phyloP scores from a whole-genome alignment of 202 grass and related monocot genomes.

The Cymbopogon flexuosus region DNA sequence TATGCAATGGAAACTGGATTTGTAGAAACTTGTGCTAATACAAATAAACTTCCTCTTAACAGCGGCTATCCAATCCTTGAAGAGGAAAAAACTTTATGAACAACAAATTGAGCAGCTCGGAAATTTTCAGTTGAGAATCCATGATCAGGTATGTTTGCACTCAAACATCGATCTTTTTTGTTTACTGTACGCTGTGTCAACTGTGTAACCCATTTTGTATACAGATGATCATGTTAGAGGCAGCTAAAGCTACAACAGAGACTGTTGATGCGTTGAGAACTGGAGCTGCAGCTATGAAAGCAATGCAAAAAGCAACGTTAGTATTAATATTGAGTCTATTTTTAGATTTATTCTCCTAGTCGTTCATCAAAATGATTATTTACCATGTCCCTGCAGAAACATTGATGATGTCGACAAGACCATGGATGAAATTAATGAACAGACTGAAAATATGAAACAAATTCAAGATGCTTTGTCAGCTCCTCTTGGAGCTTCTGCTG shows the following conservation, averaged over 20 bases:
- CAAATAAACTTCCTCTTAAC: neutral
- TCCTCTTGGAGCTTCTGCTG: slow-evolving; percentile 66
- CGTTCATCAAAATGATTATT: slow-evolving; percentile 1
- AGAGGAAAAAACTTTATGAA: slow-evolving; percentile 76
- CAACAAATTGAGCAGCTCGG: slow-evolving; percentile 69
- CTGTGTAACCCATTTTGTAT: neutral
- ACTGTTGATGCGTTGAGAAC: slow-evolving; percentile 71
- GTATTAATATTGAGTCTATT: slow-evolving; percentile 13
- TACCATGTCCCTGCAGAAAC: slow-evolving; percentile 40
- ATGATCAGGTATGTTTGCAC: slow-evolving; percentile 54
- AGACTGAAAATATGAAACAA: slow-evolving; percentile 92
- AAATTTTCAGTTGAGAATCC: slow-evolving; percentile 76
- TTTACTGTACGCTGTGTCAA: neutral
- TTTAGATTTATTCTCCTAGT: neutral
- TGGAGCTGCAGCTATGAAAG: slow-evolving; percentile 65
- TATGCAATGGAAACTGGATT: neutral
- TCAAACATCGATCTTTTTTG: neutral
- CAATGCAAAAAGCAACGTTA: slow-evolving; percentile 71
- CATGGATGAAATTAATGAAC: slow-evolving; percentile 85
- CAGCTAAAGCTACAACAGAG: slow-evolving; percentile 63
- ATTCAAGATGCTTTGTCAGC: slow-evolving; percentile 81
- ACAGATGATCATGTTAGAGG: slow-evolving; percentile 81
- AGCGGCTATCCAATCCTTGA: slow-evolving; percentile 67
- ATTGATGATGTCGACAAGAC: slow-evolving; percentile 86
- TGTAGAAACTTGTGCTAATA: neutral